These are phyloP conservation scores for Chytriomyces sp. DNA, from an alignment of 192 early-diverging fungal genomes.

Conservation along the genomic window DNA sequence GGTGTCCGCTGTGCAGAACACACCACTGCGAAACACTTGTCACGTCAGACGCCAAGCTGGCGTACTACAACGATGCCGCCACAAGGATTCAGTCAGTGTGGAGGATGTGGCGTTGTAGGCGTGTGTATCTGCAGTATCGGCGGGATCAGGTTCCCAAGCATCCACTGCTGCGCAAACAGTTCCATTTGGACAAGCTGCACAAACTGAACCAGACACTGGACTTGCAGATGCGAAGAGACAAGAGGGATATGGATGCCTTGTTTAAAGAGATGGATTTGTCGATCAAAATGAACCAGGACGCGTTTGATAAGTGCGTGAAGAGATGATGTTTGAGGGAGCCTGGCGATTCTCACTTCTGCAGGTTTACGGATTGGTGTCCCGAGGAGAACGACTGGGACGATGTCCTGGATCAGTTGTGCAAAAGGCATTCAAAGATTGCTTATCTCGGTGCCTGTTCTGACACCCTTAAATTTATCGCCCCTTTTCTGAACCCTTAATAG, in stretches of 20 bases:
- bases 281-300: constrained; percentile 3
- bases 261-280: constrained; percentile 21
- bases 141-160: neutral
- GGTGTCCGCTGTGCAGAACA: constrained; percentile 17
- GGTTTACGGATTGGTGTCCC: neutral
- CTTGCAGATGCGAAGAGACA: constrained; percentile 1
- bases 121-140: neutral
- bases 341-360: neutral
- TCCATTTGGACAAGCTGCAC: constrained; percentile 4
- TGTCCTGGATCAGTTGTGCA: constrained; percentile 6
- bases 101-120: constrained; percentile 1
- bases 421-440: neutral
- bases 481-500: neutral
- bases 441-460: neutral
- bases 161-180: constrained; percentile 13
- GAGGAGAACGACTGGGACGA: constrained; percentile 18
- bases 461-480: neutral
- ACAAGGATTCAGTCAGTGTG: constrained; percentile 17
- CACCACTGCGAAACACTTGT: constrained; percentile 2
- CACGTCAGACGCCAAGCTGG: constrained; percentile 6
- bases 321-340: neutral
- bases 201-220: neutral
- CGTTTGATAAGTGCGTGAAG: constrained; percentile 8
- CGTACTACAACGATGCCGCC: constrained; percentile 18
- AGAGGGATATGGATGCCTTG: neutral